Evolutionary conservation across 495 filamentous ascomycete species (phyloP).

Genomic region (Immersiella caudata): DNA sequence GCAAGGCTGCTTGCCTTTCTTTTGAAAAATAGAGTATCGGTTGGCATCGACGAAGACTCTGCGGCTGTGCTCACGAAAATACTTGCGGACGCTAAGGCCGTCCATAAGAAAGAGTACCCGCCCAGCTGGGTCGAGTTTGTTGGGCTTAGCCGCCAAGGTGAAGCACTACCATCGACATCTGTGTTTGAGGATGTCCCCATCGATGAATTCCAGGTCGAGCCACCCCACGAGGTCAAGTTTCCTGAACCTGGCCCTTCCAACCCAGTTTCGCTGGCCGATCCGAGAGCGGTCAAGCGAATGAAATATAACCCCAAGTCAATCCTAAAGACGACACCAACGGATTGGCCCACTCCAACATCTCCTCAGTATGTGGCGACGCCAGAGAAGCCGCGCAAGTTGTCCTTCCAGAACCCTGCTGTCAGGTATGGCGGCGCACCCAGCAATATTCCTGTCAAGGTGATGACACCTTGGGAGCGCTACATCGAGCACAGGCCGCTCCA

Average conservation of each 20-base stretch:
- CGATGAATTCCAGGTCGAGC: constrained; percentile 24
- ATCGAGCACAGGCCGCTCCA: not conserved
- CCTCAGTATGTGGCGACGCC: constrained; percentile 33
- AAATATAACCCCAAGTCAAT: constrained; percentile 34
- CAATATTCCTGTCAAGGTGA: constrained; percentile 26
- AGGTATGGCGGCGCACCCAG: constrained; percentile 24
- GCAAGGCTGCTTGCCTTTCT: constrained; percentile 30
- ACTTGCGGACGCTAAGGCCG: constrained; percentile 42
- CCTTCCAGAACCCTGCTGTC: constrained; percentile 31
- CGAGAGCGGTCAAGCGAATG: constrained; percentile 18
- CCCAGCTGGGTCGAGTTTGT: constrained; percentile 29
- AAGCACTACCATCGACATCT: constrained; percentile 14
- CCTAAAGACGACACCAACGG: constrained; percentile 23
- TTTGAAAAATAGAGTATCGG: constrained; percentile 10
- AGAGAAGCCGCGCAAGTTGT: constrained; percentile 27
- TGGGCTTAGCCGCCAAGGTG: constrained; percentile 9
- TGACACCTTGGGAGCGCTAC: constrained; percentile 17
- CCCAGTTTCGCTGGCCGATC: not conserved
- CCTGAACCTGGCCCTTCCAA: constrained; percentile 18
- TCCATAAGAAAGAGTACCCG: constrained; percentile 43
- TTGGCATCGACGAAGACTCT: not conserved
- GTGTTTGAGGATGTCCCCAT: constrained; percentile 30
- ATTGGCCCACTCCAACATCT: constrained; percentile 16
- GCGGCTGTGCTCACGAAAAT: constrained; percentile 30
- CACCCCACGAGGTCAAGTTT: constrained; percentile 24